phyloP scores from a whole-genome alignment of 2,329 filamentous ascomycete species.

The Truncatella angustata region DNA sequence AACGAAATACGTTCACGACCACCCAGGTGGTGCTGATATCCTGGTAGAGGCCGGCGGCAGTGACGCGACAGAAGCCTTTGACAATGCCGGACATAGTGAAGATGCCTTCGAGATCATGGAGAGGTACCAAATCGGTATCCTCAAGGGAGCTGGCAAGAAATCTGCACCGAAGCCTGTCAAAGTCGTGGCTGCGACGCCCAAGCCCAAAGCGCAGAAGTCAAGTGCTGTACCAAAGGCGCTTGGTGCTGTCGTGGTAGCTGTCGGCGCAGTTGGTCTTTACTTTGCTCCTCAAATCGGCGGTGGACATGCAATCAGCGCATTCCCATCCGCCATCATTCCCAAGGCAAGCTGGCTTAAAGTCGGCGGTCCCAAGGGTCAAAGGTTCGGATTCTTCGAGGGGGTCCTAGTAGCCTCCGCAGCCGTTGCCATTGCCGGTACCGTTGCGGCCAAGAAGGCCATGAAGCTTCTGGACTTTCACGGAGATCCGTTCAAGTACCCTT shows the following conservation, averaged over 20 bases:
- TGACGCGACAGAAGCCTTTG: constrained; percentile 77
- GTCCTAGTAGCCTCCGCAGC: constrained; percentile 33
- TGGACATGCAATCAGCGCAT: constrained; percentile 6
- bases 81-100: constrained; percentile 81
- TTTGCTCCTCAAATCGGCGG: constrained; percentile 16
- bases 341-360: neutral
- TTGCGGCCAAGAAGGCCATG: constrained; percentile 28
- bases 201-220: constrained; percentile 6
- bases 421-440: constrained; percentile 29
- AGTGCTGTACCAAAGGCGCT: constrained; percentile 5
- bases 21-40: constrained; percentile 74
- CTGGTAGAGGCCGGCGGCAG: constrained; percentile 75
- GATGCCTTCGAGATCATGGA: constrained; percentile 44
- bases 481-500: constrained; percentile 31
- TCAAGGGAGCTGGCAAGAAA: constrained; percentile 28
- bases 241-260: constrained; percentile 14
- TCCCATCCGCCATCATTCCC: neutral
- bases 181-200: constrained; percentile 16
- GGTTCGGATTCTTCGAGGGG: constrained; percentile 35
- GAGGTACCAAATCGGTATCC: constrained; percentile 34
- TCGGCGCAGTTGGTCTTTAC: constrained; percentile 16
- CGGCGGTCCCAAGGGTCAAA: constrained; percentile 13
- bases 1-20: constrained; percentile 55
- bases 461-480: constrained; percentile 30
- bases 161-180: constrained; percentile 21